Percentiles rank a stretch among this genome's conserved stretches.
Conservation (phyloP, 2,329 filamentous ascomycete species). For the Pezicula neosporulosa region DNA sequence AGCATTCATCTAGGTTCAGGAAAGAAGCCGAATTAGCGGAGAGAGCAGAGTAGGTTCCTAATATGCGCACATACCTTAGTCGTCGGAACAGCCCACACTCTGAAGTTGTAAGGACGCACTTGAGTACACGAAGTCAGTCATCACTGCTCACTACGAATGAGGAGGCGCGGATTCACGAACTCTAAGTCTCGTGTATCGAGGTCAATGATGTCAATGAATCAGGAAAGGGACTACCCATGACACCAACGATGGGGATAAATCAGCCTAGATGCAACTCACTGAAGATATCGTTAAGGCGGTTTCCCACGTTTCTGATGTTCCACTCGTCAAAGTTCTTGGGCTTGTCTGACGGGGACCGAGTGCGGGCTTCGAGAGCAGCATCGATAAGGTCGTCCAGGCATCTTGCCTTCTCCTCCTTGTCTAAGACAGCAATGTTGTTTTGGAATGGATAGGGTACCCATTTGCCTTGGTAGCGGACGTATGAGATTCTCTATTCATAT, state of each 20-base stretch:
- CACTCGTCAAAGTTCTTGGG: constrained; percentile 97
- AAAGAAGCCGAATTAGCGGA: background rate
- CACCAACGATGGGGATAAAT: too few species aligned
- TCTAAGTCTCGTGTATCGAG: too few species aligned
- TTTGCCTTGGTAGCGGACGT: constrained; percentile 91
- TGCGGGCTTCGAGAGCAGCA: constrained; percentile 81
- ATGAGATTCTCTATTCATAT: constrained; percentile 70
- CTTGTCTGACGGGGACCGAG: constrained; percentile 70
- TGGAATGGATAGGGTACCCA: constrained; percentile 99
- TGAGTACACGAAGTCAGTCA: too few species aligned
- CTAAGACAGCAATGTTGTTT: constrained; percentile 98
- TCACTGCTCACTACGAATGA: too few species aligned
- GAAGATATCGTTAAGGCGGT: too few species aligned
- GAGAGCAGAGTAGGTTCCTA: background rate
- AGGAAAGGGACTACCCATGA: constrained; percentile 85
- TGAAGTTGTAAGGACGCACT: constrained; percentile 90
- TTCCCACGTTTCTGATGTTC: constrained; percentile 88
- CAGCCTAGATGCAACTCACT: too few species aligned
- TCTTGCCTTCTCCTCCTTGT: constrained; percentile 93
- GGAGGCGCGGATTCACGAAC: too few species aligned
- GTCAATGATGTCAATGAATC: constrained; percentile 33
- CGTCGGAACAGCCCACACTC: constrained; percentile 98
- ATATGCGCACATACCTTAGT: constrained; percentile 65
- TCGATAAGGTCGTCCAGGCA: constrained; percentile 96
- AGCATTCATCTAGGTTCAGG: constrained; percentile 81